Conservation (phyloP, 495 filamentous ascomycete species). For the Pyrenula massariospora region DNA sequence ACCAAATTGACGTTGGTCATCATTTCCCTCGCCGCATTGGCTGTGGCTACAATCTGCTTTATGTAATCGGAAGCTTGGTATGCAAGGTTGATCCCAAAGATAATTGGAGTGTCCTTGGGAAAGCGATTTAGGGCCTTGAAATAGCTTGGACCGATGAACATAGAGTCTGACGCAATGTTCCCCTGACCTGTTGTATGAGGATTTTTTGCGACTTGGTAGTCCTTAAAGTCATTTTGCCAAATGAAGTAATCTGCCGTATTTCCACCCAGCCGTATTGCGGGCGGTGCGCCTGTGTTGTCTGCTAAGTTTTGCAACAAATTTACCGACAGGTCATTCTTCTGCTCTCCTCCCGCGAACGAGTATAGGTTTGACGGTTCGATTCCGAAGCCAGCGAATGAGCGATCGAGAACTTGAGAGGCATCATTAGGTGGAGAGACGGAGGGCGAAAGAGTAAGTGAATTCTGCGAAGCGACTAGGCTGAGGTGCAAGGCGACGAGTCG, state of each 20-base stretch:
- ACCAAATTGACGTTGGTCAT: constrained; percentile 19
- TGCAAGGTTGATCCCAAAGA: constrained; percentile 23
- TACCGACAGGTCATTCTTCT: constrained; percentile 17
- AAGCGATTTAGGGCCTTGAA: constrained; percentile 22
- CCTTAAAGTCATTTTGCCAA: constrained; percentile 10
- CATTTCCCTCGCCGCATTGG: constrained; percentile 13
- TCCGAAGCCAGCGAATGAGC: constrained; percentile 23
- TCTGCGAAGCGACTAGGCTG: background rate
- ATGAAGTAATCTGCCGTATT: constrained; percentile 27
- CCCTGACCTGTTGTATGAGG: constrained; percentile 11
- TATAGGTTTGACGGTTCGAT: constrained; percentile 28
- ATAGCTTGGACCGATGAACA: constrained; percentile 20
- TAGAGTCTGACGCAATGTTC: constrained; percentile 10
- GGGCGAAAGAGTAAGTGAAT: background rate
- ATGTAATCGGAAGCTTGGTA: constrained; percentile 17
- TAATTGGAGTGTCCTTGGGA: constrained; percentile 20
- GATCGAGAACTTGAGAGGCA: constrained; percentile 5
- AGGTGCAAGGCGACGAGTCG: background rate
- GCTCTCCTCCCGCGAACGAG: constrained; percentile 19
- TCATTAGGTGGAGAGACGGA: constrained; percentile 2
- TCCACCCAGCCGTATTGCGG: constrained; percentile 23
- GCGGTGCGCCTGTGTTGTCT: constrained; percentile 19
- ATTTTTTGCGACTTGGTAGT: constrained; percentile 13
- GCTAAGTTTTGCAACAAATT: constrained; percentile 25
- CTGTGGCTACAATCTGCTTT: constrained; percentile 15